These are phyloP conservation scores for Madurella fahalii DNA, from an alignment of 2,329 filamentous ascomycete species.

Conservation along the genomic window DNA sequence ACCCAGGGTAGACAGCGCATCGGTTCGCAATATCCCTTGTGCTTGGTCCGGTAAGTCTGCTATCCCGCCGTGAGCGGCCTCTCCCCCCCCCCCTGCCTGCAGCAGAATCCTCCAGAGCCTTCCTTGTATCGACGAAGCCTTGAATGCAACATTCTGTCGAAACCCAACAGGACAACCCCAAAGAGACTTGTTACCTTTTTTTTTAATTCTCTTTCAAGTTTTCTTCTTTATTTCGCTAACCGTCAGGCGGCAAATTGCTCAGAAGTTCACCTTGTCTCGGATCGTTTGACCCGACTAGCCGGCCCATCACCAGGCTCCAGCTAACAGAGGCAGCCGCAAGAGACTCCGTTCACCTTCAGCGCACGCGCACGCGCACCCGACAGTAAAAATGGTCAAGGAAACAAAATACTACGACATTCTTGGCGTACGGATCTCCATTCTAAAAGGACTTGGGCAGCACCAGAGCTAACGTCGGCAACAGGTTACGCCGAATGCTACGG, in stretches of 20 bases:
- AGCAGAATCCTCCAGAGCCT: slow-evolving; percentile 13
- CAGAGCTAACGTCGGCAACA: slow-evolving; percentile 34
- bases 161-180: not conserved
- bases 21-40: not conserved
- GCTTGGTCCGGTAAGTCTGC: slow-evolving; percentile 1
- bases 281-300: not conserved
- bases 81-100: not conserved
- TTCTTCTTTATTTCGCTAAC: not conserved
- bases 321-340: slow-evolving; percentile 4
- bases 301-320: slow-evolving; percentile 7
- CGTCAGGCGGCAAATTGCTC: not conserved
- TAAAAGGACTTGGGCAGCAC: not conserved
- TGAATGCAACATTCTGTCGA: not conserved
- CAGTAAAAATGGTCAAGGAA: slow-evolving; percentile 34
- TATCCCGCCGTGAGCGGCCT: not conserved
- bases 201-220: not conserved
- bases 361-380: slow-evolving; percentile 1
- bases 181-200: not conserved
- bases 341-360: not conserved
- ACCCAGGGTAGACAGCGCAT: not conserved
- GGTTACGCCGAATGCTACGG: slow-evolving; percentile 75
- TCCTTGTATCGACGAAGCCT: not conserved
- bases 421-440: slow-evolving; percentile 52
- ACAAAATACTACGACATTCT: slow-evolving; percentile 66
- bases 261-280: not conserved